Evolutionary conservation across 257 asterid species (phyloP).

Genomic region (Solanum habrochaites): DNA sequence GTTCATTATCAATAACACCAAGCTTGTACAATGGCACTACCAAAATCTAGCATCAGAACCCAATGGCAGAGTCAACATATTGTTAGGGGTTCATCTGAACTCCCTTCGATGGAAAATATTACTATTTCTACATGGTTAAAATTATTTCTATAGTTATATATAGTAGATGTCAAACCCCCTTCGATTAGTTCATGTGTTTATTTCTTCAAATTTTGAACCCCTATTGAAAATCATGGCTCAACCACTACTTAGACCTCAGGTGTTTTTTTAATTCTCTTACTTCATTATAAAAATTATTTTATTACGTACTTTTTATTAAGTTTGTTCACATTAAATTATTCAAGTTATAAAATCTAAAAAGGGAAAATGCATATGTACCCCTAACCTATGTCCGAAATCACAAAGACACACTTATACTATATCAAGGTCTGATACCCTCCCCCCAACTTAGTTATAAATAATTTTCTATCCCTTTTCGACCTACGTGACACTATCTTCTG

Average conservation of each 20-base stretch:
- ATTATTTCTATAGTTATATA: neutral
- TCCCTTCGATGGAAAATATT: neutral
- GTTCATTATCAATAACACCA: neutral
- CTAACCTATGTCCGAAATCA: too few relatives aligned
- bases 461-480: too few relatives aligned
- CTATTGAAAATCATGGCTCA: neutral
- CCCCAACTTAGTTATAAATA: too few relatives aligned
- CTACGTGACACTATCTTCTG: too few relatives aligned
- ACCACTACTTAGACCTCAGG: neutral
- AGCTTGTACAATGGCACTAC: neutral
- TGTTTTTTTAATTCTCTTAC: neutral
- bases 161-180: neutral
- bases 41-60: neutral
- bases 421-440: too few relatives aligned
- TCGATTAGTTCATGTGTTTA: neutral
- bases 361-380: too few relatives aligned
- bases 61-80: neutral
- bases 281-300: too few relatives aligned
- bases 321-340: neutral
- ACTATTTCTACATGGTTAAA: neutral
- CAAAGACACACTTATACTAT: too few relatives aligned
- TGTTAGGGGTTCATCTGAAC: neutral
- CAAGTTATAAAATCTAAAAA: neutral
- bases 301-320: too few relatives aligned
- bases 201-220: neutral